phyloP scores from a whole-genome alignment of 345 rosid species.

The Lumnitzera littorea region DNA sequence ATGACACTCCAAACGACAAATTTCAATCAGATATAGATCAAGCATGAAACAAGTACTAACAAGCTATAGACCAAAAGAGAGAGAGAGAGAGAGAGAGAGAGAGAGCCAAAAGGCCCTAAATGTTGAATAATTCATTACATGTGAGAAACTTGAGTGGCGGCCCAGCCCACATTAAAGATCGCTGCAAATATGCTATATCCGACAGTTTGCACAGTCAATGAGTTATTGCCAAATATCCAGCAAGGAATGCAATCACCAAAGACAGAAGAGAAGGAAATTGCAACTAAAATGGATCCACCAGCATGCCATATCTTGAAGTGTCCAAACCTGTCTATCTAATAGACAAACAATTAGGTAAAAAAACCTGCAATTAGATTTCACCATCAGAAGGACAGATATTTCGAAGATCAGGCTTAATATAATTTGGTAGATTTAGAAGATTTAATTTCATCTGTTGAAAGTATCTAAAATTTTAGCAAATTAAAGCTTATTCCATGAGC shows the following conservation, averaged over 20 bases:
- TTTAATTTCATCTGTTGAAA: too few species aligned
- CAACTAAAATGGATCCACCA: constrained; percentile 85
- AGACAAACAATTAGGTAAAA: constrained; percentile 11
- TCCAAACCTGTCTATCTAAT: constrained; percentile 96
- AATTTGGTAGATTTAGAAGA: too few species aligned
- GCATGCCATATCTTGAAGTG: constrained; percentile 93
- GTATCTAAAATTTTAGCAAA: too few species aligned
- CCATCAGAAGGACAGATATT: not conserved
- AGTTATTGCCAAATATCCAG: constrained; percentile 38
- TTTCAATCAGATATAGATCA: too few species aligned
- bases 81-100: too few species aligned
- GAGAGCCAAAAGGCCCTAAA: not conserved
- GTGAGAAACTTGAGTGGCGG: constrained; percentile 96
- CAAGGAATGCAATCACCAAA: constrained; percentile 90
- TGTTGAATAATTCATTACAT: constrained; percentile 42
- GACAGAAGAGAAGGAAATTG: constrained; percentile 90
- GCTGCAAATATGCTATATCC: constrained; percentile 84
- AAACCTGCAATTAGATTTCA: not conserved
- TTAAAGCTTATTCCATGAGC: too few species aligned
- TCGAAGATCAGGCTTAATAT: too few species aligned
- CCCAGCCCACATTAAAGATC: constrained; percentile 94
- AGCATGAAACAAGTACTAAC: too few species aligned
- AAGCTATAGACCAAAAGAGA: too few species aligned
- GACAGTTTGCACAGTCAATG: constrained; percentile 48
- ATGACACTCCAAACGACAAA: too few species aligned